phyloP scores from a whole-genome alignment of 2,329 filamentous ascomycete species.

The Curvularia sp. region DNA sequence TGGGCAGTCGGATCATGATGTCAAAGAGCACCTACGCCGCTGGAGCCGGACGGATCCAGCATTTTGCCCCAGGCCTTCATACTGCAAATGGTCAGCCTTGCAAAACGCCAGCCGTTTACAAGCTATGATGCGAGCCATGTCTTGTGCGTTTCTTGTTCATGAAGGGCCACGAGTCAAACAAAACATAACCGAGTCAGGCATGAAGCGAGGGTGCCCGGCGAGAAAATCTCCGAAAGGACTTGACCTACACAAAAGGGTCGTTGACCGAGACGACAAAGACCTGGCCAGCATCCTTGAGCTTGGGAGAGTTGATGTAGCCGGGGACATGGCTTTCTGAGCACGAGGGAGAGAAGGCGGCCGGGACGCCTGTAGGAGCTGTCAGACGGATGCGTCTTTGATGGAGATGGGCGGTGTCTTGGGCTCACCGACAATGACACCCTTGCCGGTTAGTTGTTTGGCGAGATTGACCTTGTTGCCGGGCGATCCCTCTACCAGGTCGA shows the following conservation, averaged over 20 bases:
- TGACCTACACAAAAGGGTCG: conserved; percentile 85
- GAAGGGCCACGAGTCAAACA: conserved; percentile 21
- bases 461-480: conserved; percentile 92
- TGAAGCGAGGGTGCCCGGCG: conserved; percentile 18
- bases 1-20: neutral
- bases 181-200: conserved; percentile 8
- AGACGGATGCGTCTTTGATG: conserved; percentile 12
- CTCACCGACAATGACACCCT: conserved; percentile 74
- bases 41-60: conserved; percentile 76
- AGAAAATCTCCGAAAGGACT: neutral
- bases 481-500: conserved; percentile 82
- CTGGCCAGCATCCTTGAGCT: conserved; percentile 78
- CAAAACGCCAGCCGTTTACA: neutral
- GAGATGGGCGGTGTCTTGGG: conserved; percentile 7
- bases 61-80: conserved; percentile 88
- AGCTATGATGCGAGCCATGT: conserved; percentile 17
- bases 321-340: conserved; percentile 79
- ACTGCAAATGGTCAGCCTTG: conserved; percentile 54
- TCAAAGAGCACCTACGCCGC: conserved; percentile 68
- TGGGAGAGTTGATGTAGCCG: conserved; percentile 80
- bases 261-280: conserved; percentile 94
- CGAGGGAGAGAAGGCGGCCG: conserved; percentile 60
- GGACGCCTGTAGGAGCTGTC: conserved; percentile 38
- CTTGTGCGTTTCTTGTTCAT: conserved; percentile 17
- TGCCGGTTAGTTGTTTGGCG: conserved; percentile 73